Evolutionary conservation across 495 filamentous ascomycete species (phyloP), one percentile per base, ranked within the genome.

Genomic region (Filosporella fistucella): DNA sequence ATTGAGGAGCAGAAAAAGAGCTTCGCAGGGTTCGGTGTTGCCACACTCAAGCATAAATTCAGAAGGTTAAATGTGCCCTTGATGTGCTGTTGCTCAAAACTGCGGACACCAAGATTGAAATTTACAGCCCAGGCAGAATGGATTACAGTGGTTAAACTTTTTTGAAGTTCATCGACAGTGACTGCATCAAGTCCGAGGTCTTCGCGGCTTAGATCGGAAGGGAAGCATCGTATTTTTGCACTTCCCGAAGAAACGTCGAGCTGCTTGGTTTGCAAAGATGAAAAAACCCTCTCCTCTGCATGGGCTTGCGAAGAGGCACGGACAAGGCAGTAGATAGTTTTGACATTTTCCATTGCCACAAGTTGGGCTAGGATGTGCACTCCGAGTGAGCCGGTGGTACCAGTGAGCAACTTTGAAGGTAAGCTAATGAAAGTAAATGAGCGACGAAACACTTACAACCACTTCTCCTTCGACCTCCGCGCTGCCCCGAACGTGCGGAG

Each of bases 91-190:
- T n/a, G 49, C 1, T 70, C 61, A 20, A 70, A 75, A 54, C 84
- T 84, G 18, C 51, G 55, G 45, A 68, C 71, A 8, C 64, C 57
- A 51, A 78, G 64, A 42, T 75, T 80, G 65, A 86, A 86, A 59
- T 86, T 85, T 24, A 86, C 82, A 5, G 75, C 70, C 82, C 82
- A 86, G 21, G 82, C 83, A 13, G 72, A 68, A 57, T 86, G 83
- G 34, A 80, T 72, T 23, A 80, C 68, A 20, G 68, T 60, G 2
- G 73, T 71, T 3, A 71, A 61, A 0, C 63, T 59, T 5, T 59
- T 42, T 9, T 56, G 53, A 47, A 80, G 37, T 49, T 36, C 45
- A 21, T 18, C 14, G 21, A 43, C 33, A 34, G 22, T 37, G 47
- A 11, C 52, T 68, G 25, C 4, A 6, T 12, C 10, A 11, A 47